Percentiles rank a stretch among this genome's conserved stretches.
phyloP scores from a whole-genome alignment of 768 basidiomycete genomes.

The Russula griseocarnosa region DNA sequence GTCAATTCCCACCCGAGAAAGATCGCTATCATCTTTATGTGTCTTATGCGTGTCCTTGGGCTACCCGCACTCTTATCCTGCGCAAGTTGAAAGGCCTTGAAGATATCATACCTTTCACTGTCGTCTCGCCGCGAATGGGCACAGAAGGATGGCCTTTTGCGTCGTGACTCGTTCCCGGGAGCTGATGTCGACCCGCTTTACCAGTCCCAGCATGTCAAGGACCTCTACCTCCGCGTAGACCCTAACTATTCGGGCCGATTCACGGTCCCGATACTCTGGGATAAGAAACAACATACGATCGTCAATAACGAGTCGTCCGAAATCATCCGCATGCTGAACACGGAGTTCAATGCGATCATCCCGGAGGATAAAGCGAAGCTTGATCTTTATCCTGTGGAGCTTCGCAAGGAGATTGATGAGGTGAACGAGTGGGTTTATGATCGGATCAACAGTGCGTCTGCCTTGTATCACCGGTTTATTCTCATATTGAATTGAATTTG shows the following conservation, averaged over 20 bases:
- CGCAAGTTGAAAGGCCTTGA: conserved; percentile 92
- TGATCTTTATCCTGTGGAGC: conserved; percentile 74
- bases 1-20: conserved; percentile 68
- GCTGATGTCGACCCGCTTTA: conserved; percentile 75
- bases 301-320: conserved; percentile 97
- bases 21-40: conserved; percentile 92
- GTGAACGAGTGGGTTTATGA: conserved; percentile 86
- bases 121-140: conserved; percentile 86
- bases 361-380: conserved; percentile 59
- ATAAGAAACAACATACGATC: conserved; percentile 79
- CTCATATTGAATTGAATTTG: background rate
- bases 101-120: conserved; percentile 67
- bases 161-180: conserved; percentile 60
- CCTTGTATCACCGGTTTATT: background rate
- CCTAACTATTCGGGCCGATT: conserved; percentile 72
- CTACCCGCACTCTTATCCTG: conserved; percentile 82
- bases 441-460: conserved; percentile 69
- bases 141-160: conserved; percentile 85
- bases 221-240: conserved; percentile 77
- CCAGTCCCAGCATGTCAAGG: conserved; percentile 66
- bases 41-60: conserved; percentile 90
- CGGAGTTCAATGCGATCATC: conserved; percentile 70
- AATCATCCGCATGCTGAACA: conserved; percentile 92
- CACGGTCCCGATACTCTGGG: conserved; percentile 91
- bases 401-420: conserved; percentile 73